A percentile compares a stretch with the other conserved stretches of the same genome.
Evolutionary conservation across 345 rosid species (phyloP).

Genomic region (Fremontodendron californicum): DNA sequence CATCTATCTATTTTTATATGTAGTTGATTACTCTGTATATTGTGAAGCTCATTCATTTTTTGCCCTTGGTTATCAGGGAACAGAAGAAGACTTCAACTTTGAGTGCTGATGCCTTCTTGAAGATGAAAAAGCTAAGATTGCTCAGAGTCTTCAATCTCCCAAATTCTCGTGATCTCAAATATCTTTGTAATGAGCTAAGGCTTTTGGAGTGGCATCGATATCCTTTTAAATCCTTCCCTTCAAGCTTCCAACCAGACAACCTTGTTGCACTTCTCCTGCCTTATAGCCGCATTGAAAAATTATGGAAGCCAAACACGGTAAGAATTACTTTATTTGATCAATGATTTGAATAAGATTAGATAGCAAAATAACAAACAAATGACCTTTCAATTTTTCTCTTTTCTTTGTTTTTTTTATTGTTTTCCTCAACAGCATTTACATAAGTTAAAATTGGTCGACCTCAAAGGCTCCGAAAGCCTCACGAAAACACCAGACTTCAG

Average conservation of each 20-base stretch:
- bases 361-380: neutral
- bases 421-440: neutral
- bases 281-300: no score
- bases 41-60: no score
- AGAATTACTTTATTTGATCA: neutral
- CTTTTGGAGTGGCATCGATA: conserved; percentile 34
- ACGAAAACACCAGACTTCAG: conserved; percentile 24
- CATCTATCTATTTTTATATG: no score
- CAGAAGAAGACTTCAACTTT: no score
- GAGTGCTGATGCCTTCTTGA: no score
- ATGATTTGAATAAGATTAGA: neutral
- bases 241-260: no score
- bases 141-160: conserved; percentile 19
- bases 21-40: no score
- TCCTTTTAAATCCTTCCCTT: no score
- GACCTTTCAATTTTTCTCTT: neutral
- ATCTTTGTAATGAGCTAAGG: conserved; percentile 24
- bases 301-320: conserved; percentile 23
- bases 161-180: conserved; percentile 11
- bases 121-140: neutral
- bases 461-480: conserved; percentile 18
- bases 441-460: conserved; percentile 19
- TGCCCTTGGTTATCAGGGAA: no score
- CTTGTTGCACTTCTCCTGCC: no score
- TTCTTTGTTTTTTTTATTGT: neutral